phyloP scores from a whole-genome alignment of 2,329 filamentous ascomycete genomes.

The Colletotrichum echinochloae region DNA sequence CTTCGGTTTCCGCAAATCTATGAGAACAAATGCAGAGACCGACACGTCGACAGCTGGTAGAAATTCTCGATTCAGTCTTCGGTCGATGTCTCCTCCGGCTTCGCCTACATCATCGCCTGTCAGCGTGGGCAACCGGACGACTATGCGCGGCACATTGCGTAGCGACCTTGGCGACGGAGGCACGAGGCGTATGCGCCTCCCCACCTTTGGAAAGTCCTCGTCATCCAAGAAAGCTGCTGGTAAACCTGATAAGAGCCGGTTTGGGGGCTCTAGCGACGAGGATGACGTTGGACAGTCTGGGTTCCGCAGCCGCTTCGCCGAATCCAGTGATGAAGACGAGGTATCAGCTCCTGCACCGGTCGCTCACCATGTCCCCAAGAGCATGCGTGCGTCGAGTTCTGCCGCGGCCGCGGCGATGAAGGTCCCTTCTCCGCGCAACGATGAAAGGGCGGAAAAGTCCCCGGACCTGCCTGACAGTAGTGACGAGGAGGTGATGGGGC shows the following conservation, averaged over 20 bases:
- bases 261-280: conserved; percentile 74
- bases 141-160: conserved; percentile 57
- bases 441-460: conserved; percentile 61
- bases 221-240: conserved; percentile 48
- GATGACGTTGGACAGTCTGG: conserved; percentile 53
- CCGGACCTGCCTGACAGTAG: conserved; percentile 72
- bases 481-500: conserved; percentile 53
- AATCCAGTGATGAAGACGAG: conserved; percentile 76
- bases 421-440: conserved; percentile 51
- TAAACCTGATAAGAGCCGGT: conserved; percentile 61
- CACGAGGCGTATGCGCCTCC: conserved; percentile 54
- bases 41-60: conserved; percentile 47
- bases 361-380: conserved; percentile 65
- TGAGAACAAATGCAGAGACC: conserved; percentile 69
- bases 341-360: conserved; percentile 76
- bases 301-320: conserved; percentile 73
- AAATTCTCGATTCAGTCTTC: conserved; percentile 70
- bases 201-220: conserved; percentile 56
- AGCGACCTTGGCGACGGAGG: conserved; percentile 53
- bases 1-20: conserved; percentile 77
- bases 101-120: conserved; percentile 58
- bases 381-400: conserved; percentile 48
- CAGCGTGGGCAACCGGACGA: conserved; percentile 56
- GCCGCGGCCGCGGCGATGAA: conserved; percentile 54
- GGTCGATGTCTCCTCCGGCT: conserved; percentile 76